phyloP scores from a whole-genome alignment of 352 stramenopile genomes.

The Phytophthora litchii region DNA sequence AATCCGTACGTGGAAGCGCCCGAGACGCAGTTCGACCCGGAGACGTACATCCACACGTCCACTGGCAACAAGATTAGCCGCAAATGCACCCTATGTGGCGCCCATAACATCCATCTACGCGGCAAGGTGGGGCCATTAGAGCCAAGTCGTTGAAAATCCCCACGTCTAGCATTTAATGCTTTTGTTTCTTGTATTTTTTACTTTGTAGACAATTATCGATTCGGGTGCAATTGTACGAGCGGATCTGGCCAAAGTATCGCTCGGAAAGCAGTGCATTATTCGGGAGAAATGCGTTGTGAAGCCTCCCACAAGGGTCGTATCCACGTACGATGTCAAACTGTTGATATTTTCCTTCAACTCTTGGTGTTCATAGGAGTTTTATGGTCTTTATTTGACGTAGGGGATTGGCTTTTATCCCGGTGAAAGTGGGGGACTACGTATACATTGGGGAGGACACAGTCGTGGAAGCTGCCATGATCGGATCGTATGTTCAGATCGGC shows the following conservation, averaged over 20 bases:
- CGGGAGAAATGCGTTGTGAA: constrained; percentile 73
- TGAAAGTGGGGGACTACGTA: constrained; percentile 84
- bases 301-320: constrained; percentile 63
- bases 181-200: constrained; percentile 1
- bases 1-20: constrained; percentile 63
- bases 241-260: constrained; percentile 82
- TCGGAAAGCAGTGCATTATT: constrained; percentile 85
- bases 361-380: not conserved
- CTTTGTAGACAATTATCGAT: constrained; percentile 69
- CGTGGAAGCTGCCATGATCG: constrained; percentile 85
- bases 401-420: constrained; percentile 81
- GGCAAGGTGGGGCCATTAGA: constrained; percentile 48
- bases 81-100: constrained; percentile 62
- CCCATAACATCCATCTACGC: constrained; percentile 78
- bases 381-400: constrained; percentile 29
- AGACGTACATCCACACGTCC: constrained; percentile 72
- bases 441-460: constrained; percentile 79
- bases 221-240: constrained; percentile 74
- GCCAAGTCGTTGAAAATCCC: not conserved
- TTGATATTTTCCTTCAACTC: constrained; percentile 1
- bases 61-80: constrained; percentile 79
- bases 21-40: constrained; percentile 53
- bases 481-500: constrained; percentile 84
- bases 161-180: too few species aligned
- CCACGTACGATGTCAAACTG: constrained; percentile 45